Base-by-base conservation (phyloP, 2,329 filamentous ascomycete species). In the Neocatenulostroma microsporum region DNA sequence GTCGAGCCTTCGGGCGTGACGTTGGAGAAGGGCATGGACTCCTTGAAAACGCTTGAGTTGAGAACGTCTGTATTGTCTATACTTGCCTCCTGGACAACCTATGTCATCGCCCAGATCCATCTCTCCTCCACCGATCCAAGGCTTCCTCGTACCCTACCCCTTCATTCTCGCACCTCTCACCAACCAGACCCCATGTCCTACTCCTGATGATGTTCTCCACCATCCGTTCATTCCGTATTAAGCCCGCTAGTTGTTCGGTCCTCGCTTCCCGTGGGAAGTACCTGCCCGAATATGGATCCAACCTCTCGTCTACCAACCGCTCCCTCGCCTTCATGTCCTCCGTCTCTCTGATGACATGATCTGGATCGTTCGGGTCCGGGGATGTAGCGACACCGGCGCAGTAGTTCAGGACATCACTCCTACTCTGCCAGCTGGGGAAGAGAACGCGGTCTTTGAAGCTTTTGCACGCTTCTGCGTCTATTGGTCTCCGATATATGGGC, bases 231-330 rank as follows among this genome's bases (percentile, higher is more conserved):
- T 84, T 82, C 49, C 82, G 72, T 40, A 93, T 66, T 35, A 88
- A 57, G 27, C 70, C 72, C 8, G 86, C 87, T 42, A 98, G 60
- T 32, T 73, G 75, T 62, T 95, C 84, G 1, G 87, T 91, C 46
- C 87, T 72, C 11, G 84, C 72, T 63, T 96, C 87, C 34, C 70
- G 66, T 0, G 84, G 79, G 50, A 89, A 89, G 58, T 85, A 94
- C 17, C 89, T 70, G 5, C 71, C 82, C 8, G 83, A 88, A 57
- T 98, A 98, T 2, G 91, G 91, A 65, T 98, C 91, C 40, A 95
- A 60, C 38, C 91, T 70, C 63, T 96, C 91, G 58, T 96, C 77
- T 4, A 96, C 79, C 0, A 89, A 70, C 35, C 78, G 70, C 53
- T 89, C 81, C 31, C 80, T 71, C 45, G 83, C 78, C 50, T 69